Evolutionary conservation across 352 stramenopile species (phyloP).

Genomic region (Globisporangium paroecandrum): DNA sequence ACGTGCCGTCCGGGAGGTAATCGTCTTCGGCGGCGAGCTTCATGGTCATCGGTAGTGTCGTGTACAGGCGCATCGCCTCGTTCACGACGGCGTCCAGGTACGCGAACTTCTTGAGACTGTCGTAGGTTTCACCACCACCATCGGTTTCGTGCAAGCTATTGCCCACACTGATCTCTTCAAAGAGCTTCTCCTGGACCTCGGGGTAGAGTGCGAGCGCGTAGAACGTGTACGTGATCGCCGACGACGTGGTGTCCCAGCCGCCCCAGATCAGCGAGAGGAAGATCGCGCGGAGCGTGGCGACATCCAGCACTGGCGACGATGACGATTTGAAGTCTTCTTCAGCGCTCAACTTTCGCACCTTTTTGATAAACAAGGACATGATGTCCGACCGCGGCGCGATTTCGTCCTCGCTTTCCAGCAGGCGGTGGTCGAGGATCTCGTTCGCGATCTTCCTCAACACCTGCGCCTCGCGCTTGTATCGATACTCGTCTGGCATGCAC

Average conservation of each 20-base stretch:
- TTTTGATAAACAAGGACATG: slow-evolving; percentile 53
- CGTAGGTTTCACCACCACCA: slow-evolving; percentile 25
- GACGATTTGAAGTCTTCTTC: not conserved
- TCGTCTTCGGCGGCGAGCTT: slow-evolving; percentile 27
- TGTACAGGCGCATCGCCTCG: slow-evolving; percentile 73
- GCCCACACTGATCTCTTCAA: slow-evolving; percentile 32
- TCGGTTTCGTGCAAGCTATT: not conserved
- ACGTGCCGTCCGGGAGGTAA: slow-evolving; percentile 13
- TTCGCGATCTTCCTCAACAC: not conserved
- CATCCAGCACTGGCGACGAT: slow-evolving; percentile 4
- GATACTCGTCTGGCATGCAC: not conserved
- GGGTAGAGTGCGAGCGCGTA: slow-evolving; percentile 58
- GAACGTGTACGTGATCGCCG: slow-evolving; percentile 7
- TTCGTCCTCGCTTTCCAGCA: not conserved
- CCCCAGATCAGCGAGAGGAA: slow-evolving; percentile 68
- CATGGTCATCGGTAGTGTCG: slow-evolving; percentile 67
- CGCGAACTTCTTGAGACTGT: slow-evolving; percentile 49
- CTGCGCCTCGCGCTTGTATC: not conserved
- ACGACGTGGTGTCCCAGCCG: slow-evolving; percentile 1
- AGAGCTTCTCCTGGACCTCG: slow-evolving; percentile 45
- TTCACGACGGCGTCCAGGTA: slow-evolving; percentile 71
- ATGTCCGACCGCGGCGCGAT: slow-evolving; percentile 38
- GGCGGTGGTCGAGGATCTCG: not conserved
- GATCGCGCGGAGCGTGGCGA: slow-evolving; percentile 52
- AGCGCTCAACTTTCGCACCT: slow-evolving; percentile 26